These are phyloP conservation scores for Endogone sp. DNA, from an alignment of 192 early-diverging fungal genomes.

Conservation along the genomic window DNA sequence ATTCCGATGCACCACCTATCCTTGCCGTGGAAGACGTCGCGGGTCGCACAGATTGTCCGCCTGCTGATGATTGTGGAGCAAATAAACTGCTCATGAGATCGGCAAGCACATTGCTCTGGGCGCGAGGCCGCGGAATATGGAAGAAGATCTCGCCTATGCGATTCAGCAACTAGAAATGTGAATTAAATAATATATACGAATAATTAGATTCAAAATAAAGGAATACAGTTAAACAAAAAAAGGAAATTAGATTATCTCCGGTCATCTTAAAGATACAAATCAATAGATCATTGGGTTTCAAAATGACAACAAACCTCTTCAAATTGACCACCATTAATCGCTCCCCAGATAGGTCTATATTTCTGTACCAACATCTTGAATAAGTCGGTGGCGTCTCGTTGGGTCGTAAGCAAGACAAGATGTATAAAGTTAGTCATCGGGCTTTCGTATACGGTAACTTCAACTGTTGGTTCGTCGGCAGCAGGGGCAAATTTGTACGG, in stretches of 20 bases:
- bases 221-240: no score
- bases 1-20: no score
- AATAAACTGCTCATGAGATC: slow-evolving; percentile 52
- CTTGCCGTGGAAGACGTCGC: no score
- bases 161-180: slow-evolving; percentile 28
- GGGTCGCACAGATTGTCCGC: no score
- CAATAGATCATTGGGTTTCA: no score
- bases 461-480: slow-evolving; percentile 41
- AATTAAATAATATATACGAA: neutral
- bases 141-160: slow-evolving; percentile 48
- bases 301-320: slow-evolving; percentile 32
- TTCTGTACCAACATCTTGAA: slow-evolving; percentile 26
- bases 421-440: slow-evolving; percentile 63
- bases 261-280: no score
- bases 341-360: slow-evolving; percentile 16
- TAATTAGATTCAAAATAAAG: no score
- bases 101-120: slow-evolving; percentile 43
- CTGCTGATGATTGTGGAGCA: no score
- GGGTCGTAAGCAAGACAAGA: slow-evolving; percentile 59
- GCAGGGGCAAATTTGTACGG: slow-evolving; percentile 25
- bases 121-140: slow-evolving; percentile 36
- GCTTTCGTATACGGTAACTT: slow-evolving; percentile 29
- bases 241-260: no score
- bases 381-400: slow-evolving; percentile 53
- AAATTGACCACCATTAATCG: slow-evolving; percentile 22